Evolutionary conservation across 1,139 yeast species (phyloP).

Genomic region (Pichia sp.): DNA sequence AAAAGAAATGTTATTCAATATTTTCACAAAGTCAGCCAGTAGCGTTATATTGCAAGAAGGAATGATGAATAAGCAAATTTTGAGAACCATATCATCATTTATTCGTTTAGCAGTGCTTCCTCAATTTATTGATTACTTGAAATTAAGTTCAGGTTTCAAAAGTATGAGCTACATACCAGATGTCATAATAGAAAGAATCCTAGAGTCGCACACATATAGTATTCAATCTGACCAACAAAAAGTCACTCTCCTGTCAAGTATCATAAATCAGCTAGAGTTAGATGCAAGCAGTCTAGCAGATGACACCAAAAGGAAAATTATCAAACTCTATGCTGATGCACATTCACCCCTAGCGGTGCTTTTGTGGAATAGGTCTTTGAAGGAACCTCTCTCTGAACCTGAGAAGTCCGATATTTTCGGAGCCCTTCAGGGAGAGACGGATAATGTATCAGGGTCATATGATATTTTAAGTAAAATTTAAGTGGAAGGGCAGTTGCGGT

Average conservation of each 20-base stretch:
- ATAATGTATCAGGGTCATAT: constrained; percentile 2
- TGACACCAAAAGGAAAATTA: constrained; percentile 7
- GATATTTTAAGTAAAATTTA: constrained; percentile 14
- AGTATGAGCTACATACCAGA: constrained; percentile 7
- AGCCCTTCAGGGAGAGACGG: not conserved
- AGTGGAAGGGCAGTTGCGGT: not conserved
- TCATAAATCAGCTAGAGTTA: constrained; percentile 7
- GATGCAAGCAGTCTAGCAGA: constrained; percentile 14
- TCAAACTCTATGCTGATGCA: constrained; percentile 21
- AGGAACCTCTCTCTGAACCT: constrained; percentile 4
- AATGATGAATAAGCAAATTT: constrained; percentile 11
- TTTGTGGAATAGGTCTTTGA: constrained; percentile 18
- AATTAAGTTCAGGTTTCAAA: constrained; percentile 12
- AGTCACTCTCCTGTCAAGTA: constrained; percentile 13
- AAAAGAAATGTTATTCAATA: constrained; percentile 25
- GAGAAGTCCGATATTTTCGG: constrained; percentile 13
- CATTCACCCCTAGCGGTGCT: constrained; percentile 26
- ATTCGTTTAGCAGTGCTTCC: constrained; percentile 18
- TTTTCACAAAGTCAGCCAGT: constrained; percentile 20
- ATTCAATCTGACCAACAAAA: constrained; percentile 6
- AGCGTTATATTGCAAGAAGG: constrained; percentile 12
- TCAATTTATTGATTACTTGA: constrained; percentile 24
- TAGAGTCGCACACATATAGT: constrained; percentile 1
- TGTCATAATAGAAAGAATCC: constrained; percentile 10
- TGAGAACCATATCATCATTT: constrained; percentile 19